Evolutionary conservation across 2,329 filamentous ascomycete genomes (phyloP).

Genomic region (Dothistroma septosporum): DNA sequence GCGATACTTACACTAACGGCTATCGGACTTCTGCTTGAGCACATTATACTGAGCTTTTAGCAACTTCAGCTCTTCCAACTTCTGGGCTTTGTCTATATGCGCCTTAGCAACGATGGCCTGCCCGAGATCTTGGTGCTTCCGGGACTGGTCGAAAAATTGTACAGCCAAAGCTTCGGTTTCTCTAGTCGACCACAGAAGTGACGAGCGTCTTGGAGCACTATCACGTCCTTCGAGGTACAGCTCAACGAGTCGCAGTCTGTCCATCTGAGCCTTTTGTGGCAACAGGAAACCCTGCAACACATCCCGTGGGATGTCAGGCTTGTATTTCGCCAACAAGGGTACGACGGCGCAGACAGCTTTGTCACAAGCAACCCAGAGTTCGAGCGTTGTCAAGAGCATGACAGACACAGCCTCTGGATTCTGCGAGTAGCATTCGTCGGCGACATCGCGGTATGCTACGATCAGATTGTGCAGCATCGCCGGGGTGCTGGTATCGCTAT

Average conservation of each 20-base stretch:
- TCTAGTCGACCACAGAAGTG: too few relatives aligned
- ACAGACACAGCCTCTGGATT: conserved; percentile 50
- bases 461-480: conserved; percentile 10
- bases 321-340: conserved; percentile 50
- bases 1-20: conserved; percentile 9
- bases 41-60: background rate
- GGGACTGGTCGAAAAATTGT: conserved; percentile 41
- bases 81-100: conserved; percentile 28
- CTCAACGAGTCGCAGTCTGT: conserved; percentile 50
- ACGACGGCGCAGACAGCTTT: conserved; percentile 40
- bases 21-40: background rate
- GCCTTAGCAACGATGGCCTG: conserved; percentile 37
- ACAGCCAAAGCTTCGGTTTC: too few relatives aligned
- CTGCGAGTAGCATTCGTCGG: conserved; percentile 38
- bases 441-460: conserved; percentile 18
- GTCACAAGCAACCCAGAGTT: conserved; percentile 58
- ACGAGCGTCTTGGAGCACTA: conserved; percentile 10
- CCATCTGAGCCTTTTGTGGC: conserved; percentile 45
- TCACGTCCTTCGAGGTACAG: conserved; percentile 44
- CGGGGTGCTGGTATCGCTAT: background rate
- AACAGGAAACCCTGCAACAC: conserved; percentile 56
- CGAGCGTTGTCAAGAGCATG: conserved; percentile 53
- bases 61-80: conserved; percentile 38
- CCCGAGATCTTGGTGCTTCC: conserved; percentile 24
- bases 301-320: conserved; percentile 49